Conservation (phyloP, 495 filamentous ascomycete species). For the Articulospora tetracladia region DNA sequence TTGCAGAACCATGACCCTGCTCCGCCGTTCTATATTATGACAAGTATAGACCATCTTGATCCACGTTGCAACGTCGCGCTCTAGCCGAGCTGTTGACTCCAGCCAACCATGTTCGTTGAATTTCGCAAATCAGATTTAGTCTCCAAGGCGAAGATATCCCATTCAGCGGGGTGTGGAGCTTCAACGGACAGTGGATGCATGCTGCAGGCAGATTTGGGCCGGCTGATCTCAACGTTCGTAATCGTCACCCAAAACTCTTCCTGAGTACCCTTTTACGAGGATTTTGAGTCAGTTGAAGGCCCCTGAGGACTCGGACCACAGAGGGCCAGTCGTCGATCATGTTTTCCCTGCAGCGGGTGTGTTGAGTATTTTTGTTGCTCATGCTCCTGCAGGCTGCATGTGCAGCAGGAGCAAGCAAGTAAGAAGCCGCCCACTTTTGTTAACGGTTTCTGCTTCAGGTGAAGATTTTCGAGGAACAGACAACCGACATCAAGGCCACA, state of each 20-base stretch:
- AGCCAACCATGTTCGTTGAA: neutral
- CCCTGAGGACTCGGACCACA: constrained; percentile 14
- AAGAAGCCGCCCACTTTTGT: constrained; percentile 3
- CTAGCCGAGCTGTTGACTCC: constrained; percentile 10
- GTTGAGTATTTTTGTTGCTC: neutral
- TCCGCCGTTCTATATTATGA: constrained; percentile 19
- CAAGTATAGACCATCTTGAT: constrained; percentile 18
- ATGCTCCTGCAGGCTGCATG: neutral
- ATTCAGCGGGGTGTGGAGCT: constrained; percentile 15
- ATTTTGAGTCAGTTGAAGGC: constrained; percentile 1
- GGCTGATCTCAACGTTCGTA: constrained; percentile 10
- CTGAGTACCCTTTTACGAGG: neutral
- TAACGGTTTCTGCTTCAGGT: constrained; percentile 1
- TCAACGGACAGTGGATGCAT: neutral
- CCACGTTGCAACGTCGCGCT: constrained; percentile 13
- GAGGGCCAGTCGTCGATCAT: constrained; percentile 15
- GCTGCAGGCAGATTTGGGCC: constrained; percentile 15
- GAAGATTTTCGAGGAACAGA: constrained; percentile 6
- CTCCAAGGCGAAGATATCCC: constrained; percentile 14
- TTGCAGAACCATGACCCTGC: constrained; percentile 4
- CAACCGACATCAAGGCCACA: neutral
- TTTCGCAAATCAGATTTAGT: neutral
- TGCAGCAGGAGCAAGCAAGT: neutral
- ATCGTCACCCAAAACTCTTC: neutral
- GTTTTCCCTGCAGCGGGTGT: constrained; percentile 7